Percentiles rank a stretch among this genome's conserved stretches.
Evolutionary conservation across 2,329 filamentous ascomycete species (phyloP).

Genomic region (Bisporella sp.): DNA sequence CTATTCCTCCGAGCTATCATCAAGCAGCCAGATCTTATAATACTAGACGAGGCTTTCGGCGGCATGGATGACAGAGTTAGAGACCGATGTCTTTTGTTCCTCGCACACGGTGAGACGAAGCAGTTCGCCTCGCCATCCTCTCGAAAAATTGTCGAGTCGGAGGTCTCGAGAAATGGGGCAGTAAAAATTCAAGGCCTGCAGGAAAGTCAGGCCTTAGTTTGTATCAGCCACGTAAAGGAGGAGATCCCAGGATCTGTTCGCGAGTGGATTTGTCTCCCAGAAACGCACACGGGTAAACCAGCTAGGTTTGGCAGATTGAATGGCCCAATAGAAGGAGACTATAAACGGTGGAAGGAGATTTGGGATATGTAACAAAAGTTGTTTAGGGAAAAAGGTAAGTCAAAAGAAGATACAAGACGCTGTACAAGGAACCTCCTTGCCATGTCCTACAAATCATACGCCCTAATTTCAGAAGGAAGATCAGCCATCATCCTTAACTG

Average conservation of each 20-base stretch:
- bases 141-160: constrained; percentile 36
- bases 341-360: constrained; percentile 56
- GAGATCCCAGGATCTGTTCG: constrained; percentile 81
- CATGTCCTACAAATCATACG: too few relatives aligned
- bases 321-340: constrained; percentile 51
- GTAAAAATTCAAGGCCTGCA: constrained; percentile 56
- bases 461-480: too few relatives aligned
- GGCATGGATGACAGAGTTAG: constrained; percentile 75
- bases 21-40: constrained; percentile 73
- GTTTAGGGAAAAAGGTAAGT: too few relatives aligned
- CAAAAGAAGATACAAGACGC: too few relatives aligned
- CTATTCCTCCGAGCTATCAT: constrained; percentile 78
- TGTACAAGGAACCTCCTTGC: too few relatives aligned
- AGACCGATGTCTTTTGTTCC: constrained; percentile 81
- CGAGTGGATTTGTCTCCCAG: constrained; percentile 81
- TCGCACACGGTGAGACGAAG: constrained; percentile 56
- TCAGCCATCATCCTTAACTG: too few relatives aligned
- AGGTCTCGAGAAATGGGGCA: constrained; percentile 34
- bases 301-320: constrained; percentile 59
- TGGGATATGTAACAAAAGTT: constrained; percentile 40
- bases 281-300: constrained; percentile 54
- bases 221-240: constrained; percentile 84
- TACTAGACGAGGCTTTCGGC: constrained; percentile 83
- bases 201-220: constrained; percentile 73
- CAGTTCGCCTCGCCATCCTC: constrained; percentile 22